Evolutionary conservation across 176 grass and related monocot species (phyloP).

Genomic region (Triticum timopheevii): DNA sequence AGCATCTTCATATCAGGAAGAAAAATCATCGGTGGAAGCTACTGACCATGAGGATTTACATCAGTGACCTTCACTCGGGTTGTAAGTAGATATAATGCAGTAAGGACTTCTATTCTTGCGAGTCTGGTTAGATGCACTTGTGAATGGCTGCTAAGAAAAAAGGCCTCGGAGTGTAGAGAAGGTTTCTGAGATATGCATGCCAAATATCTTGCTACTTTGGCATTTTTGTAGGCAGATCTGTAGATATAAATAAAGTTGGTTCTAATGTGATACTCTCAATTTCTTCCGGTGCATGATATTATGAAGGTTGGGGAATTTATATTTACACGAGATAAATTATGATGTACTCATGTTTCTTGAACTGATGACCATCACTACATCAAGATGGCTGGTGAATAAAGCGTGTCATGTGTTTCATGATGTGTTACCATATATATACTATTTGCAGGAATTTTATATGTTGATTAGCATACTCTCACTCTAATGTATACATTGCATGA

Average conservation of each 20-base stretch:
- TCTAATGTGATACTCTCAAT: neutral
- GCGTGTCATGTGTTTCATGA: too few species aligned
- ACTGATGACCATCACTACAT: constrained; percentile 71
- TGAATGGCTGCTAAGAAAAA: constrained; percentile 87
- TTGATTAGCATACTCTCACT: too few species aligned
- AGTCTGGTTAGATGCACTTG: too few species aligned
- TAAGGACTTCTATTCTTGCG: neutral
- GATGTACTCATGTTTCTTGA: constrained; percentile 66
- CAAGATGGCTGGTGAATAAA: constrained; percentile 83
- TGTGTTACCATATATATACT: too few species aligned
- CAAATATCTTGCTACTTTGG: neutral
- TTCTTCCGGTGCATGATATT: constrained; percentile 61
- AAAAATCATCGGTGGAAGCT: too few species aligned
- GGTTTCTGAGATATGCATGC: constrained; percentile 51
- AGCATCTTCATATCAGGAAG: too few species aligned
- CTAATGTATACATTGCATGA: too few species aligned
- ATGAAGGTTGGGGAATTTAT: constrained; percentile 85
- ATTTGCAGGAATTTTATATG: too few species aligned
- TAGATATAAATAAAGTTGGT: neutral
- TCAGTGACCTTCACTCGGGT: neutral
- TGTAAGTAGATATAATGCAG: constrained; percentile 8
- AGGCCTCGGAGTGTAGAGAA: constrained; percentile 66
- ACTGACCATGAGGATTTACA: constrained; percentile 34
- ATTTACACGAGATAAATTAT: constrained; percentile 93
- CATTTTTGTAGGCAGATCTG: neutral